Evolutionary conservation across 2,329 filamentous ascomycete genomes (phyloP).

Genomic region (Colletotrichum sp.): DNA sequence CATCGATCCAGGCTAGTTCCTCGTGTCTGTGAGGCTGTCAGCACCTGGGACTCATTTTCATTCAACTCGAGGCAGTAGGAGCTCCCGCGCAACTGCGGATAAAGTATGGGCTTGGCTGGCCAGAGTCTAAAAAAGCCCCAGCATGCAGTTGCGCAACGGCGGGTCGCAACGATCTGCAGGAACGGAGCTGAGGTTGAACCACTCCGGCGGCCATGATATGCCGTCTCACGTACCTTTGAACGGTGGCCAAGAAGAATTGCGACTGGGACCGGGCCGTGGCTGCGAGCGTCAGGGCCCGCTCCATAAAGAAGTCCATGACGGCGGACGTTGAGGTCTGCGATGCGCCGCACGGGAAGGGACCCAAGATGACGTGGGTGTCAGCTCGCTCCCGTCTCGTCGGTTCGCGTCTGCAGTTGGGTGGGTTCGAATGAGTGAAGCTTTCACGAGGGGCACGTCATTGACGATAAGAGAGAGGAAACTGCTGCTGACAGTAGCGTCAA

Average conservation of each 20-base stretch:
- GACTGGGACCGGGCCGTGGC: background rate
- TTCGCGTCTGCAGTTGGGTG: background rate
- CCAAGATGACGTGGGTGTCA: background rate
- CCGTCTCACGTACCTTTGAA: background rate
- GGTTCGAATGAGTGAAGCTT: background rate
- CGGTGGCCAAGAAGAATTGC: background rate
- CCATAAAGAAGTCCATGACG: constrained; percentile 1
- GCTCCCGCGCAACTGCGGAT: background rate
- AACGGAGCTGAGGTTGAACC: background rate
- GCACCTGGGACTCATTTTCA: background rate
- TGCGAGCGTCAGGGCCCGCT: constrained; percentile 10
- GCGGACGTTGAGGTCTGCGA: background rate
- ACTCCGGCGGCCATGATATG: background rate
- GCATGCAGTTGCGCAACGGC: background rate
- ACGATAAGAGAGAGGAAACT: background rate
- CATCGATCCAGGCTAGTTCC: constrained; percentile 39
- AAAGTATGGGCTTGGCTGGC: background rate
- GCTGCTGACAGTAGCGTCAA: background rate
- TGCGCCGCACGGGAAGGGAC: background rate
- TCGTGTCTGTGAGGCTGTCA: constrained; percentile 1
- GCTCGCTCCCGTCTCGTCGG: background rate
- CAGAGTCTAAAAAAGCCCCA: background rate
- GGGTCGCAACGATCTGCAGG: background rate
- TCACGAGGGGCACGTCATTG: constrained; percentile 11
- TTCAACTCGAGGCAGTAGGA: background rate